Conservation (phyloP, 169 alveolate genomes). For the Eimeria nieschulzi region DNA sequence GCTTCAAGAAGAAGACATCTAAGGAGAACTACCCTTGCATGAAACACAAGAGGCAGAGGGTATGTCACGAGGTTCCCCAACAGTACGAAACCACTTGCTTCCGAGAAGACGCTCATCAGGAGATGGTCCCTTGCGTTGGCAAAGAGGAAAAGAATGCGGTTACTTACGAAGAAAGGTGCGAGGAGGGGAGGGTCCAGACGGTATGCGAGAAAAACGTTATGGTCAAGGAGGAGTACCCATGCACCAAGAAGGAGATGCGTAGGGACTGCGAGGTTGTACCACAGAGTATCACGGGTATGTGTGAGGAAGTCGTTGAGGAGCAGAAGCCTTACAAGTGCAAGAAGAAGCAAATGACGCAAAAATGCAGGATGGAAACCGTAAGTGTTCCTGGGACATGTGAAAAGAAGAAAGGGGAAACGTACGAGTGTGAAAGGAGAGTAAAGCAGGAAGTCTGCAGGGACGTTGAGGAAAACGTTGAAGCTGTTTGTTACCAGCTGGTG, state of each 20-base stretch:
- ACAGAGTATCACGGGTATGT: conserved; percentile 46
- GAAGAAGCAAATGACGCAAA: conserved; percentile 60
- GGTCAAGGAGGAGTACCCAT: conserved; percentile 61
- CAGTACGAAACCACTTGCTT: conserved; percentile 68
- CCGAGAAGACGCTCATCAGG: conserved; percentile 63
- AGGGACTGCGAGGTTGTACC: conserved; percentile 72
- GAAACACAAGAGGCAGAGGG: conserved; percentile 65
- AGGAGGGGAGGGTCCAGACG: conserved; percentile 52
- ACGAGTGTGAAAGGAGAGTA: conserved; percentile 69
- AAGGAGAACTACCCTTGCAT: conserved; percentile 67
- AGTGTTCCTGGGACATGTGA: conserved; percentile 64
- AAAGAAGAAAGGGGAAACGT: conserved; percentile 68
- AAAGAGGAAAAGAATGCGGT: conserved; percentile 47
- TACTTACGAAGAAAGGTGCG: conserved; percentile 62
- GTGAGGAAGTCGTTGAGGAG: conserved; percentile 69
- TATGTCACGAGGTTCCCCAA: conserved; percentile 65
- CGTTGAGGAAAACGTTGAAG: conserved; percentile 59
- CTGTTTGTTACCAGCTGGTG: conserved; percentile 60
- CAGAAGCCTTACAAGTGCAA: conserved; percentile 73
- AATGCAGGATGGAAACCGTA: conserved; percentile 69
- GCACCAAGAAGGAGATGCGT: conserved; percentile 60
- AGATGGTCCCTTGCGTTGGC: conserved; percentile 66
- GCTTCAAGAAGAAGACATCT: conserved; percentile 48
- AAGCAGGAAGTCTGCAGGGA: conserved; percentile 65
- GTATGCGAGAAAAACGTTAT: conserved; percentile 55